These are phyloP conservation scores for Malassezia obtusa DNA, from an alignment of 1,284 basidiomycete genomes.

Conservation along the genomic window DNA sequence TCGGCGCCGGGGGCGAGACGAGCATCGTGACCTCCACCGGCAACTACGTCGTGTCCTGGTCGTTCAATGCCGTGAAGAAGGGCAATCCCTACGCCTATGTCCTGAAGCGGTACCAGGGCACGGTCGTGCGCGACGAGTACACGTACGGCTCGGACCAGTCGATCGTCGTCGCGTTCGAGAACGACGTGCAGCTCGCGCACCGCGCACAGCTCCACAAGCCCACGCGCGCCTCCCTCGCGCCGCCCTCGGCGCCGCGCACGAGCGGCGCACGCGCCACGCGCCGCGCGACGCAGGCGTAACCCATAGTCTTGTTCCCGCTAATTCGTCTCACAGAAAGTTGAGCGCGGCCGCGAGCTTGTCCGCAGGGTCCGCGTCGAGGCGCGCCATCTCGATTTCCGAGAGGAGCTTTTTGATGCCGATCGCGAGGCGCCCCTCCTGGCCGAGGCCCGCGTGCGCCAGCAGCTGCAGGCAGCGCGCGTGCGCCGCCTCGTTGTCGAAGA, in stretches of 20 bases:
- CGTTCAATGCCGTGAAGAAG: constrained; percentile 88
- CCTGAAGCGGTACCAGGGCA: constrained; percentile 63
- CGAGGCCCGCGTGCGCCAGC: constrained; percentile 68
- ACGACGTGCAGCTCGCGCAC: constrained; percentile 86
- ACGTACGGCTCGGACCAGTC: constrained; percentile 67
- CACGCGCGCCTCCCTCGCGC: constrained; percentile 53
- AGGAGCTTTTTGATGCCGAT: constrained; percentile 81
- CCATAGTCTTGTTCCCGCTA: background rate
- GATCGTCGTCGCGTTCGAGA: constrained; percentile 87
- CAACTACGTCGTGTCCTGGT: constrained; percentile 73
- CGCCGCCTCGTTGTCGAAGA: constrained; percentile 60
- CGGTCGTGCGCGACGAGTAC: constrained; percentile 33
- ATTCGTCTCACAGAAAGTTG: constrained; percentile 15
- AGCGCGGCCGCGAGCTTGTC: constrained; percentile 48
- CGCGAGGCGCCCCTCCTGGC: constrained; percentile 56
- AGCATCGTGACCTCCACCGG: constrained; percentile 94
- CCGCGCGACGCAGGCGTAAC: constrained; percentile 5
- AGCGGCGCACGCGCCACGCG: constrained; percentile 1
- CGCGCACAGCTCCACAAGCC: constrained; percentile 82
- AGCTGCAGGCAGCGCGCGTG: constrained; percentile 59
- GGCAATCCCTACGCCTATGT: constrained; percentile 83
- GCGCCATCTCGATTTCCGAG: constrained; percentile 87
- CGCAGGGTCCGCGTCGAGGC: constrained; percentile 58
- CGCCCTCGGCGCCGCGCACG: background rate
- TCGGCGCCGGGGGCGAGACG: constrained; percentile 67